Conservation (phyloP, 345 rosid species). For the Melastoma malabathricum region DNA sequence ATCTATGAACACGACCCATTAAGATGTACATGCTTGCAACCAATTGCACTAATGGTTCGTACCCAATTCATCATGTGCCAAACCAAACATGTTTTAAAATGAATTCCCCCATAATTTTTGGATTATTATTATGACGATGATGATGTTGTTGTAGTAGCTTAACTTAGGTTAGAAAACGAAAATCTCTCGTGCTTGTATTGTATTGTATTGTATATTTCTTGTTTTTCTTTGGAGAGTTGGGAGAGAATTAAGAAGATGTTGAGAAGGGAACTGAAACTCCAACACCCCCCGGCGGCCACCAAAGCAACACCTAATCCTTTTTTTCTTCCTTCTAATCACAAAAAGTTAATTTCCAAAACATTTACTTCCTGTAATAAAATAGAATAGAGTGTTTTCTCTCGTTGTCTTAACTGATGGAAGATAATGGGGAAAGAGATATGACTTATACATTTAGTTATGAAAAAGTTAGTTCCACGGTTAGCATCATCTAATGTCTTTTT, state of each 20-base stretch:
- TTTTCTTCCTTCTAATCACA: background rate
- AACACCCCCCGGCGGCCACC: constrained; percentile 9
- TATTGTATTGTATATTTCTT: too few species aligned
- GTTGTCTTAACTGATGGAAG: background rate
- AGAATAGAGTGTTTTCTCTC: background rate
- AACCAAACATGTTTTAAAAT: too few species aligned
- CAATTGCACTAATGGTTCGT: too few species aligned
- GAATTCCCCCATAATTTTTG: too few species aligned
- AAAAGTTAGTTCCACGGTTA: too few species aligned
- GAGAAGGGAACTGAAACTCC: constrained; percentile 16
- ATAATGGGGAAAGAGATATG: too few species aligned
- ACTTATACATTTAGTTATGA: too few species aligned
- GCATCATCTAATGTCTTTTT: too few species aligned
- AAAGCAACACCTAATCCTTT: constrained; percentile 11
- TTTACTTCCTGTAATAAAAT: background rate
- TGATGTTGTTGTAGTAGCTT: too few species aligned
- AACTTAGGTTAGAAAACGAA: constrained; percentile 9
- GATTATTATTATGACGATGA: too few species aligned
- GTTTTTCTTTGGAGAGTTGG: too few species aligned
- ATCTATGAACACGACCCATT: background rate
- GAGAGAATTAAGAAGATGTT: constrained; percentile 9
- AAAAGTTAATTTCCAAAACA: background rate
- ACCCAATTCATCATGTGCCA: too few species aligned
- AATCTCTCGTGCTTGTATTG: background rate
- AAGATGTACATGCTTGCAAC: background rate